phyloP scores from a whole-genome alignment of 768 basidiomycete species.

The Hericium coralloides region DNA sequence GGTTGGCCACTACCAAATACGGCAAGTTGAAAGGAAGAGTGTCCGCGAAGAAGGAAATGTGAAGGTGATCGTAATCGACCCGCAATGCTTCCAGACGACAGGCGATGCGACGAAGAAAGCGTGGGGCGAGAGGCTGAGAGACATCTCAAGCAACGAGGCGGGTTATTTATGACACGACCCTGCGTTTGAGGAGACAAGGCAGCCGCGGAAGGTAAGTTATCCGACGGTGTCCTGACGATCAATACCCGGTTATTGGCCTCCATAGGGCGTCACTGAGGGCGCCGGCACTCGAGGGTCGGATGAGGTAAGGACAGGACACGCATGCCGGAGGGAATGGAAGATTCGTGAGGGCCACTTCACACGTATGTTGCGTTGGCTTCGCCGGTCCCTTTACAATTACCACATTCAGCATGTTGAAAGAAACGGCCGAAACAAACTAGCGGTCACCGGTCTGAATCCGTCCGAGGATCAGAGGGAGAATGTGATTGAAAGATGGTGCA shows the following conservation, averaged over 20 bases:
- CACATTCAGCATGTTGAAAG: background rate
- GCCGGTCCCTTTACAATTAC: background rate
- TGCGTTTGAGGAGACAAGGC: background rate
- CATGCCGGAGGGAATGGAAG: background rate
- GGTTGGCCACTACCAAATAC: conserved; percentile 12
- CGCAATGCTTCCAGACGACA: conserved; percentile 12
- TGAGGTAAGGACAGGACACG: background rate
- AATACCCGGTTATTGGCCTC: background rate
- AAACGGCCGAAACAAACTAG: background rate
- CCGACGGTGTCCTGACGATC: background rate
- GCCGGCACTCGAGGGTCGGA: background rate
- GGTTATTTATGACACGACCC: conserved; percentile 13
- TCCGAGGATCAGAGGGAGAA: background rate
- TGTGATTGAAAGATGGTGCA: background rate
- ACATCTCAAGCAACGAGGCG: conserved; percentile 10
- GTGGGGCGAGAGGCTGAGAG: conserved; percentile 1
- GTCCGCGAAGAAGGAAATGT: conserved; percentile 17
- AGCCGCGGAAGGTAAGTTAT: background rate
- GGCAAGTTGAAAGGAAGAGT: conserved; percentile 15
- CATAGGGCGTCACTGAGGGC: background rate
- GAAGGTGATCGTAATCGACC: conserved; percentile 14
- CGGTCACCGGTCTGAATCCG: background rate
- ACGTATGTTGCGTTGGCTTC: background rate
- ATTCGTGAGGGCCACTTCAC: background rate
- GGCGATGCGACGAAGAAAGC: conserved; percentile 12